A percentile compares a stretch with the other conserved stretches of the same genome.
phyloP scores from a whole-genome alignment of 805 yeast genomes.

The Candida maris region DNA sequence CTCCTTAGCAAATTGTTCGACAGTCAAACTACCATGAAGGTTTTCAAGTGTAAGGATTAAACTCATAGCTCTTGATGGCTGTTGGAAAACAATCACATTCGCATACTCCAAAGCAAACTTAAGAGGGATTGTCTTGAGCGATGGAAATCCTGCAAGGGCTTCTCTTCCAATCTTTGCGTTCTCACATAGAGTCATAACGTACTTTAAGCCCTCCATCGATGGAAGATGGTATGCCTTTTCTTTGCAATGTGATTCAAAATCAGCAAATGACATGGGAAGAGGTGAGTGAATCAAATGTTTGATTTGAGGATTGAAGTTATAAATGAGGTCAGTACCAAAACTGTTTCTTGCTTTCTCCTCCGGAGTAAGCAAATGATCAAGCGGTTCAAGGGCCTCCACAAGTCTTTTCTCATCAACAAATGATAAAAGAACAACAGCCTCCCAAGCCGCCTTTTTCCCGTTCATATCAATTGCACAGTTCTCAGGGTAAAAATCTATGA shows the following conservation, averaged over 20 bases:
- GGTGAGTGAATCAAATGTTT: slow-evolving; percentile 70
- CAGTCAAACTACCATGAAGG: slow-evolving; percentile 49
- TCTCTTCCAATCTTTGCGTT: slow-evolving; percentile 70
- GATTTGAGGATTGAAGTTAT: slow-evolving; percentile 72
- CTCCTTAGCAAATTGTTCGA: slow-evolving; percentile 63
- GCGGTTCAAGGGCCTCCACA: slow-evolving; percentile 66
- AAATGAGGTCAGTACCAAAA: slow-evolving; percentile 66
- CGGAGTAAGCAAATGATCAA: slow-evolving; percentile 55
- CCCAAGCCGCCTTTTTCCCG: slow-evolving; percentile 97
- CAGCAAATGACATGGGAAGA: slow-evolving; percentile 69
- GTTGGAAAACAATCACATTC: slow-evolving; percentile 75
- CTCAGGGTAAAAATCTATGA: slow-evolving; percentile 84
- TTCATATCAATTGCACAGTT: slow-evolving; percentile 86
- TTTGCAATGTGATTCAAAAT: slow-evolving; percentile 74
- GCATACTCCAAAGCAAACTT: slow-evolving; percentile 50
- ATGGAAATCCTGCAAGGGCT: slow-evolving; percentile 86
- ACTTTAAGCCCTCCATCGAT: slow-evolving; percentile 35
- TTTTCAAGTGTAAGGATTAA: slow-evolving; percentile 63
- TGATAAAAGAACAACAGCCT: slow-evolving; percentile 88
- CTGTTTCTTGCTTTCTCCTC: slow-evolving; percentile 74
- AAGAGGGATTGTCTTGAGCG: slow-evolving; percentile 68
- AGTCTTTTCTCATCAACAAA: slow-evolving; percentile 85
- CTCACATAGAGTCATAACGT: slow-evolving; percentile 54
- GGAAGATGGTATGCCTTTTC: slow-evolving; percentile 59
- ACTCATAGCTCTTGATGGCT: slow-evolving; percentile 80